These are phyloP conservation scores for Brassica juncea DNA, from an alignment of 345 rosid species.

Conservation along the genomic window DNA sequence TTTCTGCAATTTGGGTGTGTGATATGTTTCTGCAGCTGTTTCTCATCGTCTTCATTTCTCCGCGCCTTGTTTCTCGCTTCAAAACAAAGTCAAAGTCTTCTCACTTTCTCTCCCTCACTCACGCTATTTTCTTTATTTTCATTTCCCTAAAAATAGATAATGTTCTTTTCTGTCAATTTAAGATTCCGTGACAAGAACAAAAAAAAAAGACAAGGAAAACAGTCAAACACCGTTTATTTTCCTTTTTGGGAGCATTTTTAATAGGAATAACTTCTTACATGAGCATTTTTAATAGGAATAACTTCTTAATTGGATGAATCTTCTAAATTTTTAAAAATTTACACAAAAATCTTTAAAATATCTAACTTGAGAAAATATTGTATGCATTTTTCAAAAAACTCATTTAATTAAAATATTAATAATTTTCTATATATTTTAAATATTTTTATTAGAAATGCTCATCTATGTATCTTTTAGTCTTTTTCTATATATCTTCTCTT, in stretches of 20 bases:
- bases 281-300: no score
- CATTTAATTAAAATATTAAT: no score
- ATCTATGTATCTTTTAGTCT: no score
- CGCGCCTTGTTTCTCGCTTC: slow-evolving; percentile 81
- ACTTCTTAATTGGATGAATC: no score
- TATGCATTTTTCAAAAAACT: no score
- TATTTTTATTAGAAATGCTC: no score
- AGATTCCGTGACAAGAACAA: not conserved
- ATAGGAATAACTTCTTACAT: no score
- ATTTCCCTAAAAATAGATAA: slow-evolving; percentile 11
- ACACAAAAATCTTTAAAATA: no score
- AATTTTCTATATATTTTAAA: no score
- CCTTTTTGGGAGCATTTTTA: not conserved
- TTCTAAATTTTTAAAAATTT: no score
- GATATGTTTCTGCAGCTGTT: not conserved
- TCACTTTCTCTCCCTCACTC: slow-evolving; percentile 33
- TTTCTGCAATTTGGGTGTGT: not conserved
- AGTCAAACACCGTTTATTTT: not conserved
- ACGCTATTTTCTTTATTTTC: slow-evolving; percentile 10
- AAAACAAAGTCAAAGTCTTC: slow-evolving; percentile 43
- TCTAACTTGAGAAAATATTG: no score
- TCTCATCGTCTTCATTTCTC: slow-evolving; percentile 36
- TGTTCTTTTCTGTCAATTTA: not conserved
- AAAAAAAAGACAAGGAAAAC: not conserved
- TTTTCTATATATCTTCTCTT: no score